Conservation (phyloP, 768 basidiomycete species). For the Phanerochaete carnosa region DNA sequence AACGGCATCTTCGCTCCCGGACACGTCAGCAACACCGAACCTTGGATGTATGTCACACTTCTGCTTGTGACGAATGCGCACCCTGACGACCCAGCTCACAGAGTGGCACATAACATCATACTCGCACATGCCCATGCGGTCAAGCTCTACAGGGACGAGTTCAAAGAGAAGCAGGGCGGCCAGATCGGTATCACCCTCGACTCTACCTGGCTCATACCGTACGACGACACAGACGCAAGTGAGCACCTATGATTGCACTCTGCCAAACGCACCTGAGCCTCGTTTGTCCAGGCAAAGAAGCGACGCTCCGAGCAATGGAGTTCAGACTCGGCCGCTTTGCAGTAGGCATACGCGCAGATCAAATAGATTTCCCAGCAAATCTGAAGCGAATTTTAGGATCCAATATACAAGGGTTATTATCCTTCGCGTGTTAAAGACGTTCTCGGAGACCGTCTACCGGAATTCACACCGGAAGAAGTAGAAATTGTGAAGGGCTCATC, state of each 20-base stretch:
- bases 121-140: constrained; percentile 67
- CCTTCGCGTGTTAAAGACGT: constrained; percentile 56
- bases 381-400: constrained; percentile 39
- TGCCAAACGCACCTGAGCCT: neutral
- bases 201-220: constrained; percentile 74
- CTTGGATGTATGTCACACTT: constrained; percentile 55
- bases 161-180: constrained; percentile 59
- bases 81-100: constrained; percentile 21
- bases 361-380: neutral
- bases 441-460: constrained; percentile 54
- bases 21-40: constrained; percentile 65
- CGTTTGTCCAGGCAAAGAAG: constrained; percentile 31
- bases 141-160: constrained; percentile 64
- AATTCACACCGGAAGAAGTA: constrained; percentile 54
- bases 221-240: constrained; percentile 68
- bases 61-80: neutral
- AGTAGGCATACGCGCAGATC: constrained; percentile 3
- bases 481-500: constrained; percentile 59
- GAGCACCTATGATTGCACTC: constrained; percentile 21
- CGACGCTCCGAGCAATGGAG: constrained; percentile 39
- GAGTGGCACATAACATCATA: constrained; percentile 65
- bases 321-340: constrained; percentile 34
- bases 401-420: constrained; percentile 71
- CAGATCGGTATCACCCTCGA: constrained; percentile 79
- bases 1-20: constrained; percentile 72